Evolutionary conservation across 257 asterid species (phyloP).

Genomic region (Leonotis leonurus): DNA sequence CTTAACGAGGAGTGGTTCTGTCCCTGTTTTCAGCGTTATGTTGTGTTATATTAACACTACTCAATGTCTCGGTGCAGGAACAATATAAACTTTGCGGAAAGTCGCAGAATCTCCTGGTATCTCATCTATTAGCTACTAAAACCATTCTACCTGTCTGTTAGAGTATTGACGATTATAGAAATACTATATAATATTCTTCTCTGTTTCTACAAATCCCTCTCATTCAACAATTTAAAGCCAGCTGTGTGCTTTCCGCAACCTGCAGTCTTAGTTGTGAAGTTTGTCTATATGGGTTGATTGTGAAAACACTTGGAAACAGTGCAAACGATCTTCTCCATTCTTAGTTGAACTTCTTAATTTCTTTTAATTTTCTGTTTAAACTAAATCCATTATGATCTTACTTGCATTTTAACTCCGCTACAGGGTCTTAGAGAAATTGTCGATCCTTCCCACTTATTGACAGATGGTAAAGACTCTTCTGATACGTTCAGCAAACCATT

Average conservation of each 20-base stretch:
- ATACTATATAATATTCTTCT: not conserved
- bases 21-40: conserved; percentile 1
- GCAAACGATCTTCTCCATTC: not conserved
- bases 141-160: not conserved
- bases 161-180: not conserved
- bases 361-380: not conserved
- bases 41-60: not conserved
- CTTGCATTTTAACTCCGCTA: not conserved
- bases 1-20: not conserved
- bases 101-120: conserved; percentile 41
- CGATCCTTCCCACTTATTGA: conserved; percentile 30
- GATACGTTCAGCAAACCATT: conserved; percentile 32
- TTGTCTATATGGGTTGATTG: not conserved
- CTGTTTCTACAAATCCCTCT: not conserved
- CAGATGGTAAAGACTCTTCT: conserved; percentile 31
- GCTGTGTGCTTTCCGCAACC: not conserved
- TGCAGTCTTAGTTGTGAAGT: not conserved
- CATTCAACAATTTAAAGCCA: not conserved
- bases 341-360: not conserved
- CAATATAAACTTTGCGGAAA: conserved; percentile 40
- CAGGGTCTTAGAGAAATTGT: conserved; percentile 73
- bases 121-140: not conserved
- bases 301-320: not conserved
- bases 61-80: conserved; percentile 34
- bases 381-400: not conserved